Conservation (phyloP, 257 asterid genomes). For the Nicotiana otophora region DNA sequence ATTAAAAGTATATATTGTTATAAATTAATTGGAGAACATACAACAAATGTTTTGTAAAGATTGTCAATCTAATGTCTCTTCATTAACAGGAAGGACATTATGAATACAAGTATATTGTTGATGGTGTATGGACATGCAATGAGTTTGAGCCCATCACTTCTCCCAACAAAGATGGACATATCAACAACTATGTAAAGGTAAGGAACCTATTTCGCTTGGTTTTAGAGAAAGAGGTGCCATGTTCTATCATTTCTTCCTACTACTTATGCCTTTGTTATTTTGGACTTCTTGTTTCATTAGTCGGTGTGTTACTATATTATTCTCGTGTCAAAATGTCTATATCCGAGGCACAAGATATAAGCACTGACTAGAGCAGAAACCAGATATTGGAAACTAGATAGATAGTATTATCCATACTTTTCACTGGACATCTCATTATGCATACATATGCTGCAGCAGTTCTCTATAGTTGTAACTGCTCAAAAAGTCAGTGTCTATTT, state of each 20-base stretch:
- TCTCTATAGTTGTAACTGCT: not conserved
- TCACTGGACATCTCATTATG: not conserved
- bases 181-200: constrained; percentile 83
- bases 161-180: constrained; percentile 78
- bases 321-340: not conserved
- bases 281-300: not conserved
- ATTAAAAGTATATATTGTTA: too few species aligned
- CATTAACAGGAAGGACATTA: constrained; percentile 73
- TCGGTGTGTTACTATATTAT: not conserved
- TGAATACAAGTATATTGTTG: constrained; percentile 86
- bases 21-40: not conserved
- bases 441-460: not conserved
- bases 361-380: not conserved
- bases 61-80: not conserved
- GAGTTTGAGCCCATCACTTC: constrained; percentile 44
- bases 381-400: not conserved
- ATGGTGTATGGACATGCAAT: constrained; percentile 73
- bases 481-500: not conserved
- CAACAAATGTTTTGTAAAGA: not conserved
- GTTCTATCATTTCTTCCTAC: not conserved
- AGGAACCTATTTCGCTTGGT: not conserved
- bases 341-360: not conserved
- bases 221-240: not conserved
- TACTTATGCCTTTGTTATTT: not conserved
- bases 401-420: not conserved